Base-by-base conservation (phyloP, 768 basidiomycete genomes). In the Dioszegia aurantiaca region DNA sequence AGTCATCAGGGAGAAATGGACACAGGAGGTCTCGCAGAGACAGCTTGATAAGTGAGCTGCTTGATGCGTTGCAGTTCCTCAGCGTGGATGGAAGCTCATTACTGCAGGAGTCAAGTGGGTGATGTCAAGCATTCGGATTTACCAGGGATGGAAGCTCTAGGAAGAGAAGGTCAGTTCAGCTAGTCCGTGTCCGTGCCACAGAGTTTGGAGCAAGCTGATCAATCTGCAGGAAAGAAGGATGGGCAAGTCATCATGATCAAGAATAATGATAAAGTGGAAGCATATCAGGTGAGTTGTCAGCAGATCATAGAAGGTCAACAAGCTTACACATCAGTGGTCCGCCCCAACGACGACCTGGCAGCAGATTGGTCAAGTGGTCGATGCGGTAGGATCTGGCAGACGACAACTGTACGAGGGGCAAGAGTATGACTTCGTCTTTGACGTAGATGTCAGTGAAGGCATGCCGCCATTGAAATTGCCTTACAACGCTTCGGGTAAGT, bases 341-440 rank as follows among this genome's bases (percentile, higher is more conserved):
- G 80, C 78, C 39, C 77, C 81, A 3, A 78, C 80, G 10, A 79
- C 77, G 17, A 82, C 81, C 24, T 99, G 95, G 95, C 84, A 90
- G 75, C 94, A 93, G 74, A 85, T 98, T 31, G 95, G 95, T 23
- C 88, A 93, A 65, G 93, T 98, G 4, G 91, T 93, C 3, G 95
- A 95, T 70, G 93, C 92, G 19, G 88, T 94, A 51, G 89, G 92
- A 23, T 85, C 86, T 33, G 84, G 85, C n/a, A 82, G 90, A 57
- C 93, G 89, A 77, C 89, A 93, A 77, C 81, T 95, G n/a, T 87
- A 88, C 70, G 77, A 91, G 66, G 95, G 95, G 17, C 86, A 87
- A 71, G 94, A 98, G 78, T 99, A 93, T 71, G 95, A 99, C 78
- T 95, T 95, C 69, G 94, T 99, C n/a, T 97, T 98, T 69, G 93